Evolutionary conservation across 2,329 filamentous ascomycete species (phyloP).

Genomic region (Pseudogymnoascus sp.): DNA sequence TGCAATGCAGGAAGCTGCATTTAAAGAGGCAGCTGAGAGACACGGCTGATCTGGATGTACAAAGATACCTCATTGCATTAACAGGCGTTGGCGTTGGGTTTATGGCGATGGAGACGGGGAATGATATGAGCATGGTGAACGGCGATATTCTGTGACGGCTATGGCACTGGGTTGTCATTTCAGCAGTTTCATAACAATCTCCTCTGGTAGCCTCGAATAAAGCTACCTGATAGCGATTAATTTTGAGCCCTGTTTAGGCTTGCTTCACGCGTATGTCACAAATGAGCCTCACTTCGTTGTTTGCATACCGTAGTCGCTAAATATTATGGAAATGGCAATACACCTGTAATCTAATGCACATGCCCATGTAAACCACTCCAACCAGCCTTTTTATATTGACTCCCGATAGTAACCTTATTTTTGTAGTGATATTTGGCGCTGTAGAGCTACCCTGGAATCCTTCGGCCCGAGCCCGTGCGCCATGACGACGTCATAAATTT

Average conservation of each 20-base stretch:
- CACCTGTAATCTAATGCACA: neutral
- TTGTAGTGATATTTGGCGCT: neutral
- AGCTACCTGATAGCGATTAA: neutral
- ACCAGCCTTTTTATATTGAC: neutral
- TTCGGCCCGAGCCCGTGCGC: neutral
- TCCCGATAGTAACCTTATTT: neutral
- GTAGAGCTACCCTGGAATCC: neutral
- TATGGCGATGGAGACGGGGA: neutral
- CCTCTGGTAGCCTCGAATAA: neutral
- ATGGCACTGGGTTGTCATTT: conserved; percentile 1
- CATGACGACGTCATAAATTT: conserved; percentile 5
- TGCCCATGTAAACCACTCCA: neutral
- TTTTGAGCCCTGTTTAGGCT: neutral
- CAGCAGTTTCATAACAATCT: neutral
- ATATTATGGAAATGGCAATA: neutral
- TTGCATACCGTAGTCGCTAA: too few species aligned
- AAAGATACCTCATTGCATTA: neutral
- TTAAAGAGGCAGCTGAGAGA: conserved; percentile 57
- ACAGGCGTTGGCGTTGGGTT: conserved; percentile 10
- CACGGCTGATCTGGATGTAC: conserved; percentile 23
- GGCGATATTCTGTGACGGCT: neutral
- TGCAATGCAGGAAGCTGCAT: conserved; percentile 83
- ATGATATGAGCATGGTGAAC: neutral
- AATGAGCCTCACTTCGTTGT: neutral
- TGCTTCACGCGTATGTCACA: neutral